Evolutionary conservation across 371 early-diverging fungal species (phyloP).

Genomic region (Mortierella sp.): DNA sequence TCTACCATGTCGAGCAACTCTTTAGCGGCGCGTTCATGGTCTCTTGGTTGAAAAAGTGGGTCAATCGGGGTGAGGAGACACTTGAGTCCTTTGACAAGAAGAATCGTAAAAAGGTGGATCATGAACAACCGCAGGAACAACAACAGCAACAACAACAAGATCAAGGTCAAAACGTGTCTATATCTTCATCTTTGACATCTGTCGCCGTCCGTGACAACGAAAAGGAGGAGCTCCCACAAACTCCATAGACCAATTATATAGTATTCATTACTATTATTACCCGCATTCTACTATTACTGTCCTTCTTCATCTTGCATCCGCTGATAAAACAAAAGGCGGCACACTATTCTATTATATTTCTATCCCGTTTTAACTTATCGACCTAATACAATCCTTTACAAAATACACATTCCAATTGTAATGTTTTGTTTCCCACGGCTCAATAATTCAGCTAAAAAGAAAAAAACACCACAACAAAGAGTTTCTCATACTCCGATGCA

Average conservation of each 20-base stretch:
- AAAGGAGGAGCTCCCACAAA: constrained; percentile 4
- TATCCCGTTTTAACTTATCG: neutral
- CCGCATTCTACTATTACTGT: neutral
- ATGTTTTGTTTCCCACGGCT: too few relatives aligned
- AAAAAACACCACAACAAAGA: too few relatives aligned
- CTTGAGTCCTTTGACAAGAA: constrained; percentile 39
- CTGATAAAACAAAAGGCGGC: too few relatives aligned
- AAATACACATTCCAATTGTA: too few relatives aligned
- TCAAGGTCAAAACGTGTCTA: neutral
- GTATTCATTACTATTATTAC: neutral
- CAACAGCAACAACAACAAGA: neutral
- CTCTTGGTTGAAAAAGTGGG: constrained; percentile 68
- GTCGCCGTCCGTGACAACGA: neutral
- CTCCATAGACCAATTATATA: neutral
- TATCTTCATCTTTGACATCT: neutral
- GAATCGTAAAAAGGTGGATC: neutral
- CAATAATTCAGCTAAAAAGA: too few relatives aligned
- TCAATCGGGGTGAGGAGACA: constrained; percentile 59
- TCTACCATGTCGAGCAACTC: constrained; percentile 82
- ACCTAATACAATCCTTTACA: too few relatives aligned
- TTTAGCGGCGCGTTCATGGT: constrained; percentile 77
- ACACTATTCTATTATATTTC: neutral
- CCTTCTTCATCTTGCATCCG: neutral
- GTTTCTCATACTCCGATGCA: too few relatives aligned
- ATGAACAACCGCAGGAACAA: neutral